Evolutionary conservation across 345 rosid species (phyloP).

Genomic region (Brassica rapa): DNA sequence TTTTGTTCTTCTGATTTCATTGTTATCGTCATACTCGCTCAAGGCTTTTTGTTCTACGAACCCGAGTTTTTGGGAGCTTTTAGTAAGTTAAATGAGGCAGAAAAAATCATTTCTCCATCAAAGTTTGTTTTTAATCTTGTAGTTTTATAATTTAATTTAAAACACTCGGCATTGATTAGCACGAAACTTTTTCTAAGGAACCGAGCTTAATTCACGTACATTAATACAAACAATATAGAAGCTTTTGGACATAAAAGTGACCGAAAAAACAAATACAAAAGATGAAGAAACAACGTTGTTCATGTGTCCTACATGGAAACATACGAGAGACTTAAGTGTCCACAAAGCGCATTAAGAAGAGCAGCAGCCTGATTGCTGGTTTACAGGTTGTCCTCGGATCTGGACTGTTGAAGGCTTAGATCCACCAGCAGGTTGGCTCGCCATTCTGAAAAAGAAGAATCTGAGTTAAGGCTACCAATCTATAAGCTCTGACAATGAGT

Average conservation of each 20-base stretch:
- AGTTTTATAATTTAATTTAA: too few relatives aligned
- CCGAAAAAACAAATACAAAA: slow-evolving; percentile 24
- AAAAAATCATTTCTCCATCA: background rate
- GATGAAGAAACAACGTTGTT: slow-evolving; percentile 15
- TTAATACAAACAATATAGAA: slow-evolving; percentile 33
- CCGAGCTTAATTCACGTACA: slow-evolving; percentile 19
- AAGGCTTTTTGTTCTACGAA: slow-evolving; percentile 22
- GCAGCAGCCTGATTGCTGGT: slow-evolving; percentile 95
- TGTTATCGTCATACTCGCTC: slow-evolving; percentile 23
- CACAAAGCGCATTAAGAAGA: slow-evolving; percentile 53
- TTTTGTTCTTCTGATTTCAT: slow-evolving; percentile 28
- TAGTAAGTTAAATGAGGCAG: background rate
- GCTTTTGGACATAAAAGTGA: slow-evolving; percentile 24
- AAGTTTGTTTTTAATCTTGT: background rate
- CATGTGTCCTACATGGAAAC: slow-evolving; percentile 35
- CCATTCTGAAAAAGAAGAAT: slow-evolving; percentile 70
- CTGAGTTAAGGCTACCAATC: background rate
- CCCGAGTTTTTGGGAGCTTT: slow-evolving; percentile 5
- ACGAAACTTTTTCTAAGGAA: slow-evolving; percentile 10
- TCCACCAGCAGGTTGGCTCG: slow-evolving; percentile 80
- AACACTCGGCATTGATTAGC: background rate
- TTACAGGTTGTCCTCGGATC: slow-evolving; percentile 91
- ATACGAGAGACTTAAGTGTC: slow-evolving; percentile 20
- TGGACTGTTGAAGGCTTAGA: slow-evolving; percentile 90
- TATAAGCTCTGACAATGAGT: slow-evolving; percentile 18